Conservation (phyloP, 768 basidiomycete genomes). For the Tylopilus balloui region DNA sequence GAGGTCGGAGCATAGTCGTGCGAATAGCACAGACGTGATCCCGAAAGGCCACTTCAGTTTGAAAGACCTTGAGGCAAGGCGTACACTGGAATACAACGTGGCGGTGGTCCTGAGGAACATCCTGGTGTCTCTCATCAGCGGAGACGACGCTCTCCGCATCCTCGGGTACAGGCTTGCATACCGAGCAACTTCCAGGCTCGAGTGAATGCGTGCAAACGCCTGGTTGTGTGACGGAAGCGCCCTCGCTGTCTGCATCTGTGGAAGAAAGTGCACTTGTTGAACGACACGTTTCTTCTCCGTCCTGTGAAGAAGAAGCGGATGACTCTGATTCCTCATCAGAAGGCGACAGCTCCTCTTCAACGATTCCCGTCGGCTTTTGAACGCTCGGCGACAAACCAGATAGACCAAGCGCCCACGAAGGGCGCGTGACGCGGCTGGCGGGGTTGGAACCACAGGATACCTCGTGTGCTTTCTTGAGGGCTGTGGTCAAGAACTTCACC, state of each 20-base stretch:
- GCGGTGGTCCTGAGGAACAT: background rate
- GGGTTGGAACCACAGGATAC: conserved; percentile 3
- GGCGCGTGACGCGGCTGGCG: background rate
- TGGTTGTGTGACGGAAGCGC: background rate
- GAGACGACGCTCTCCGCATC: conserved; percentile 1
- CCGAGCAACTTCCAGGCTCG: conserved; percentile 1
- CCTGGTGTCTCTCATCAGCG: background rate
- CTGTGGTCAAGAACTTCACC: background rate
- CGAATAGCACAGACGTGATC: conserved; percentile 16
- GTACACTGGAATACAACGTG: conserved; percentile 8
- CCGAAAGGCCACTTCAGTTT: conserved; percentile 5
- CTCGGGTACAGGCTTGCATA: conserved; percentile 2
- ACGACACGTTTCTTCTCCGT: conserved; percentile 9
- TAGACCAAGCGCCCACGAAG: background rate
- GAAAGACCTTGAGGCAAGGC: conserved; percentile 15
- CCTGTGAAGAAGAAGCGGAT: background rate
- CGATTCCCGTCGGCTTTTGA: background rate
- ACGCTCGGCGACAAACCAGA: background rate
- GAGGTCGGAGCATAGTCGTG: conserved; percentile 8
- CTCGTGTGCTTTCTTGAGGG: conserved; percentile 4
- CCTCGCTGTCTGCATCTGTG: background rate
- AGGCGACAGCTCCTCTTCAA: background rate
- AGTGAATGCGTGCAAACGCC: background rate
- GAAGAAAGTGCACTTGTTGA: background rate
- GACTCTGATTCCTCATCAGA: background rate